Evolutionary conservation across 768 basidiomycete species (phyloP).

Genomic region (Strobilomyces confusus): DNA sequence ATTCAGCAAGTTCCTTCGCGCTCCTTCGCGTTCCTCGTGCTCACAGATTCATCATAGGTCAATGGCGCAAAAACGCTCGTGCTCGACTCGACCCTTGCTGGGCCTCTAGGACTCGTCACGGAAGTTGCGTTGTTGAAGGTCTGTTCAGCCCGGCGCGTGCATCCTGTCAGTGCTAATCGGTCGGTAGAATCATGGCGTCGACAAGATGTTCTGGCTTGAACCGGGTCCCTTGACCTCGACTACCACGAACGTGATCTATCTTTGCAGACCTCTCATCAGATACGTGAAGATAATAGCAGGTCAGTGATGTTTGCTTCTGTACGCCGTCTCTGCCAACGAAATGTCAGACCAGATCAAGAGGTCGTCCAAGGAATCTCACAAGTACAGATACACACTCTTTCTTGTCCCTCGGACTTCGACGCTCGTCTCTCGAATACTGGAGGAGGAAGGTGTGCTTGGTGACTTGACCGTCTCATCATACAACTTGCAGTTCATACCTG

Average conservation of each 20-base stretch:
- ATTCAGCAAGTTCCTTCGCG: slow-evolving; percentile 50
- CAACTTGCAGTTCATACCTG: slow-evolving; percentile 89
- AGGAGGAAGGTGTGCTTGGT: slow-evolving; percentile 98
- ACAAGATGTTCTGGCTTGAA: slow-evolving; percentile 99
- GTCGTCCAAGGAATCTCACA: slow-evolving; percentile 64
- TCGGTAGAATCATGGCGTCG: slow-evolving; percentile 90
- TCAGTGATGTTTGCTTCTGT: slow-evolving; percentile 32
- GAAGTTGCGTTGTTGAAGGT: slow-evolving; percentile 94
- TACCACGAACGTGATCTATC: slow-evolving; percentile 88
- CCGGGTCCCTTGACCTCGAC: slow-evolving; percentile 76
- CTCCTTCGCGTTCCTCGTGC: not conserved
- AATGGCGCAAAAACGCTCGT: slow-evolving; percentile 96
- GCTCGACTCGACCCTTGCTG: slow-evolving; percentile 82
- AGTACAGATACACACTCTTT: slow-evolving; percentile 81
- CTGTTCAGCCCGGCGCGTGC: slow-evolving; percentile 1
- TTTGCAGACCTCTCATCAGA: slow-evolving; percentile 83
- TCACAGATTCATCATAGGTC: slow-evolving; percentile 46
- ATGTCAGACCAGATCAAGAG: slow-evolving; percentile 84
- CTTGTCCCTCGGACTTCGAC: slow-evolving; percentile 87
- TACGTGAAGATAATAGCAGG: slow-evolving; percentile 90
- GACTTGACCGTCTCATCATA: slow-evolving; percentile 84
- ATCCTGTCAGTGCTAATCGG: slow-evolving; percentile 6
- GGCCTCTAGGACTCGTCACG: slow-evolving; percentile 91
- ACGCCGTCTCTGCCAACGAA: slow-evolving; percentile 20
- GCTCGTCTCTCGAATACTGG: slow-evolving; percentile 79